Conservation (phyloP, 148 eudicot species). For the Cornus suecica region DNA sequence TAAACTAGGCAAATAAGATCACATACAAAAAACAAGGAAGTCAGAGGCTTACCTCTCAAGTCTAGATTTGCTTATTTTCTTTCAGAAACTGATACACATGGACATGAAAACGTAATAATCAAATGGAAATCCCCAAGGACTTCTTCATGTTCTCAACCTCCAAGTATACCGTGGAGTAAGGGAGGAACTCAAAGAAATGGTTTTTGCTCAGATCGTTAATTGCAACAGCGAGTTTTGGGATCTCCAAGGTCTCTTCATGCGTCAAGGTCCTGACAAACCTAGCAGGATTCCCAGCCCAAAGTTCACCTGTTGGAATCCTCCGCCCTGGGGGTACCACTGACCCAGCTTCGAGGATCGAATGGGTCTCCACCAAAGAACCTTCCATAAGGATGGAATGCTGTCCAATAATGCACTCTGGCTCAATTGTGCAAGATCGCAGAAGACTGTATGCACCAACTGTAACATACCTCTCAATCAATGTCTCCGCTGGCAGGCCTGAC, state of each 20-base stretch:
- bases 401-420: constrained; percentile 96
- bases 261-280: constrained; percentile 89
- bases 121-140: constrained; percentile 64
- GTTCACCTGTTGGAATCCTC: constrained; percentile 93
- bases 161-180: constrained; percentile 88
- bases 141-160: constrained; percentile 96
- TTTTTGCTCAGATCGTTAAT: constrained; percentile 78
- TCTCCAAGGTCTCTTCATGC: constrained; percentile 89
- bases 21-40: background rate
- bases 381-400: constrained; percentile 97
- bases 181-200: constrained; percentile 79
- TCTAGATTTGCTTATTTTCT: constrained; percentile 23
- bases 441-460: constrained; percentile 89
- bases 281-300: constrained; percentile 99
- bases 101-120: constrained; percentile 16
- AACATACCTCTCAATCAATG: constrained; percentile 77
- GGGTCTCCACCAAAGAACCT: constrained; percentile 94
- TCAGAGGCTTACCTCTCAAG: background rate
- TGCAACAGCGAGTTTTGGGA: constrained; percentile 94
- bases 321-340: constrained; percentile 96
- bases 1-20: background rate
- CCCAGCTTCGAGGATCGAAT: constrained; percentile 96
- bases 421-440: constrained; percentile 90
- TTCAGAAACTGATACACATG: constrained; percentile 13
- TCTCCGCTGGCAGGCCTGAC: constrained; percentile 95